Evolutionary conservation across 805 yeast genomes (phyloP), one percentile per base, ranked within the genome.

Genomic region (Candida insectorum): DNA sequence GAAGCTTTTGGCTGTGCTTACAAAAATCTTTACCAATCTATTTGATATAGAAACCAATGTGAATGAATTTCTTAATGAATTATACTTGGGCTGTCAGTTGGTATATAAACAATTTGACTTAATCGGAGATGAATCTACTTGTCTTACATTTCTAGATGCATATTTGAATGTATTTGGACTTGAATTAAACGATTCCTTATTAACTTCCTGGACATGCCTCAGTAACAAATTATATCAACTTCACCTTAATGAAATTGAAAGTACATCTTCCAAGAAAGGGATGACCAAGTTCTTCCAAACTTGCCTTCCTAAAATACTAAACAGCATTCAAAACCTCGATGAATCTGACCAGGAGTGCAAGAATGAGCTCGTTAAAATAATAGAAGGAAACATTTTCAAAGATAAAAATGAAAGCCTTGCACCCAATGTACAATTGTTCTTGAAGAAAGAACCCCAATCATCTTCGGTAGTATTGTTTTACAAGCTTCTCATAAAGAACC

Each of bases 1-100:
- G 23, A 71, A 62, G 37, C 53, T 67, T 32, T 59, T 65, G 7
- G 75, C 71, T 6, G 45, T 62, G 1, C 33, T 65, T 1, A 33
- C 33, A 7, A 26, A 17, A 13, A 31, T 43, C 16, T 43, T 37
- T 26, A 23, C 28, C 1, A 30, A 33, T 5, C 37, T 39, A 16
- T 20, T 20, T 20, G 23, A 20, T 11, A 20, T 20, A 20, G 8
- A 8, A 20, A 8, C 11, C 10, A 11, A 20, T 20, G 23, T 20
- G 8, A 8, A 8, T 20, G 23, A 20, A 8, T n/a, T n/a, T n/a
- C n/a, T n/a, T n/a, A 14, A 23, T 8, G 36, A 34, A 14, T 40
- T 62, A 32, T 47, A 48, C 29, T 23, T 20, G 12, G 39, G 59
- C 32, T 29, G 45, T 2, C 33, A 37, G 3, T 34, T 52, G 11